phyloP scores from a whole-genome alignment of 768 basidiomycete genomes.

The Russula earlei region DNA sequence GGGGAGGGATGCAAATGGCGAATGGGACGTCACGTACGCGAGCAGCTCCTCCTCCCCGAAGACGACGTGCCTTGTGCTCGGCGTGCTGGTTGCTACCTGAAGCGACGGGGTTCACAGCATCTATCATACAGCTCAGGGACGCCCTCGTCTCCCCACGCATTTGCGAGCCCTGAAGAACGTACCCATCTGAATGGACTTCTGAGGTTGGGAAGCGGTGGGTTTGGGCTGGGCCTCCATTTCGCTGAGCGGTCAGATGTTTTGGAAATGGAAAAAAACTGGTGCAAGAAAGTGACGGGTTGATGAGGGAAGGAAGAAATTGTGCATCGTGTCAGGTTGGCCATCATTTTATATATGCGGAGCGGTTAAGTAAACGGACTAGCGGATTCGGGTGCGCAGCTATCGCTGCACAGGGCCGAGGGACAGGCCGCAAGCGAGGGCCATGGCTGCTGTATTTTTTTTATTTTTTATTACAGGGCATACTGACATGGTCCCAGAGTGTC shows the following conservation, averaged over 20 bases:
- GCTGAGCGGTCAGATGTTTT: neutral
- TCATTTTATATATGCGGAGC: neutral
- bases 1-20: neutral
- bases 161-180: constrained; percentile 22
- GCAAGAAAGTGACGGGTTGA: too few species aligned
- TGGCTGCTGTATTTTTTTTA: too few species aligned
- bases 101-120: constrained; percentile 38
- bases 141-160: too few species aligned
- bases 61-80: constrained; percentile 39
- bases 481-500: too few species aligned
- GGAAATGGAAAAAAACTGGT: neutral
- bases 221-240: constrained; percentile 26
- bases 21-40: neutral
- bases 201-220: constrained; percentile 44
- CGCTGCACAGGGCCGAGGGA: neutral
- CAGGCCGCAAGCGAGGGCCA: too few species aligned
- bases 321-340: too few species aligned
- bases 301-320: too few species aligned
- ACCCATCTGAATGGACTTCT: constrained; percentile 57
- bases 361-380: neutral
- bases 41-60: constrained; percentile 64
- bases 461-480: too few species aligned
- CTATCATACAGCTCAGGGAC: constrained; percentile 25
- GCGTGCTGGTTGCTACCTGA: constrained; percentile 27
- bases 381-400: neutral